Conservation (phyloP, 306 rosid species). For the Dryas octopetala region DNA sequence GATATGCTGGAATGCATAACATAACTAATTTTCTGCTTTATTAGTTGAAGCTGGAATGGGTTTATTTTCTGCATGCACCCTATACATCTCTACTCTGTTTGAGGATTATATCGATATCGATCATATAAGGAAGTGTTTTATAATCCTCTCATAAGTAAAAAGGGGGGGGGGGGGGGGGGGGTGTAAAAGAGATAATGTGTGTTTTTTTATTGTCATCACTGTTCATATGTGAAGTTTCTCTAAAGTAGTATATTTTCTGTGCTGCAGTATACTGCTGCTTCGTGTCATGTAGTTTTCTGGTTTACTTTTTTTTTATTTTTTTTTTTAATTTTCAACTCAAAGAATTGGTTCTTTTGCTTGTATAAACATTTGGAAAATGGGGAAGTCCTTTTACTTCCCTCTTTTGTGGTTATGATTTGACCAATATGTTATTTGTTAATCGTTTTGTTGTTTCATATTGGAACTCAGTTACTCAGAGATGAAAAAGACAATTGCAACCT, state of each 20-base stretch:
- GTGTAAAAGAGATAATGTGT: background rate
- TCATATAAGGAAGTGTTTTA: too few relatives aligned
- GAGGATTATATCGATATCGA: background rate
- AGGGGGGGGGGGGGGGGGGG: background rate
- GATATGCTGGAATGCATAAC: background rate
- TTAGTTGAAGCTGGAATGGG: background rate
- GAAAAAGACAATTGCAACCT: slow-evolving; percentile 71
- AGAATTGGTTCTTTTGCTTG: background rate
- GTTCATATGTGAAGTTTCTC: slow-evolving; percentile 15
- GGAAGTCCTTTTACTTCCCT: background rate
- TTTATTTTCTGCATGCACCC: background rate
- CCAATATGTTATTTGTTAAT: slow-evolving; percentile 15
- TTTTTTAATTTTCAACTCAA: background rate
- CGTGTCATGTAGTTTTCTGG: background rate
- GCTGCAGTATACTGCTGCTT: background rate
- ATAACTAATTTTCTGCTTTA: background rate
- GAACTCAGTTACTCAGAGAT: slow-evolving; percentile 55
- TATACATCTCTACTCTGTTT: background rate
- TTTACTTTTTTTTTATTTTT: background rate
- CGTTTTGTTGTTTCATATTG: slow-evolving; percentile 42
- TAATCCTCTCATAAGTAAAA: background rate
- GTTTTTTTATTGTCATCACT: background rate
- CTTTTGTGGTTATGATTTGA: slow-evolving; percentile 5
- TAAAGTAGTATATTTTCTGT: background rate
- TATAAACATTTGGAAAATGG: background rate